Percentiles rank a stretch among this genome's conserved stretches.
Evolutionary conservation across 192 early-diverging fungal species (phyloP).

Genomic region (Gonapodya prolifera): DNA sequence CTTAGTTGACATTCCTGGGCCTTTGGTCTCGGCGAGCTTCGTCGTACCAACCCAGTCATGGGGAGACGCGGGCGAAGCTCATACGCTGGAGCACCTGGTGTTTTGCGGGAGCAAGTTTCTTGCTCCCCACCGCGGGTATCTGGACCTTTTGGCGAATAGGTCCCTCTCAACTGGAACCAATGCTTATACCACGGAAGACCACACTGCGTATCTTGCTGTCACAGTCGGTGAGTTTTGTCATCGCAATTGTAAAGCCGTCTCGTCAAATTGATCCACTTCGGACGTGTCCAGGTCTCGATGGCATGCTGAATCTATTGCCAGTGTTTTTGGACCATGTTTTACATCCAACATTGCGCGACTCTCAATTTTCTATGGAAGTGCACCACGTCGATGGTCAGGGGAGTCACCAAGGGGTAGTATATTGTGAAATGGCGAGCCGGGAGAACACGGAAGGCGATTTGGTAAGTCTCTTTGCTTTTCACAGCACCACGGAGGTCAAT

Average conservation of each 20-base stretch:
- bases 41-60: conserved; percentile 58
- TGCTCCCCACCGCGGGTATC: conserved; percentile 52
- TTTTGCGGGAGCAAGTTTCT: conserved; percentile 62
- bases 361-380: conserved; percentile 68
- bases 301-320: conserved; percentile 57
- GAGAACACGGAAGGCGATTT: conserved; percentile 61
- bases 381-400: conserved; percentile 60
- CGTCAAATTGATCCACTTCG: conserved; percentile 3
- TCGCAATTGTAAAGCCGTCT: neutral
- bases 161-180: conserved; percentile 69
- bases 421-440: conserved; percentile 57
- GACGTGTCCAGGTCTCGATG: conserved; percentile 39
- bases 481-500: conserved; percentile 19
- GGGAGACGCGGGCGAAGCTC: conserved; percentile 62
- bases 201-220: neutral
- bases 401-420: conserved; percentile 68
- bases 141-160: conserved; percentile 60
- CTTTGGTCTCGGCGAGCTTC: conserved; percentile 50
- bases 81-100: conserved; percentile 71
- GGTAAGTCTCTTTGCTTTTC: conserved; percentile 23
- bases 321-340: conserved; percentile 73
- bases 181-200: conserved; percentile 38
- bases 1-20: conserved; percentile 46
- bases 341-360: conserved; percentile 52
- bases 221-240: conserved; percentile 6